Evolutionary conservation across 23 red algal genomes (phyloP).

Genomic region (Cyanidium caldarium): DNA sequence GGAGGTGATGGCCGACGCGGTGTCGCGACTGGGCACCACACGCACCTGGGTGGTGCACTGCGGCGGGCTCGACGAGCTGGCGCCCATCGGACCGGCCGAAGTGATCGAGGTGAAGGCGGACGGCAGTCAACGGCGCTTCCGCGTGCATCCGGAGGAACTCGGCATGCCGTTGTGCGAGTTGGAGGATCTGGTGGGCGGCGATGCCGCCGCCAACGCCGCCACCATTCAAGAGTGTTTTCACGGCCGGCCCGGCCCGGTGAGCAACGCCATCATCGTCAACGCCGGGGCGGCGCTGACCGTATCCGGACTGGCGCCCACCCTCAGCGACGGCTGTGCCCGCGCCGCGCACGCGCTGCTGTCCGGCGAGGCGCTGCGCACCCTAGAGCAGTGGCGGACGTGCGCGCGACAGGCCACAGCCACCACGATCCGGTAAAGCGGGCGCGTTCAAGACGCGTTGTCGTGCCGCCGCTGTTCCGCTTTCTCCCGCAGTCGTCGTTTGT

Average conservation of each 20-base stretch:
- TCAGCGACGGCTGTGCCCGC: slow-evolving; percentile 21
- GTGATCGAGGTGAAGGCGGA: slow-evolving; percentile 50
- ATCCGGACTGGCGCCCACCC: slow-evolving; percentile 42
- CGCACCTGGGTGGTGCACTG: slow-evolving; percentile 63
- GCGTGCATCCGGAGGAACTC: slow-evolving; percentile 30
- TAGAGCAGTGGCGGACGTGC: slow-evolving; percentile 31
- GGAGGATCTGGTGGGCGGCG: slow-evolving; percentile 51
- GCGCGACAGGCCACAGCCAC: neutral
- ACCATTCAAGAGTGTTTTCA: slow-evolving; percentile 28
- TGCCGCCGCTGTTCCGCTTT: neutral
- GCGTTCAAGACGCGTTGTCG: too few species aligned
- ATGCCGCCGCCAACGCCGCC: slow-evolving; percentile 40
- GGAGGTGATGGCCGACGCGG: slow-evolving; percentile 55
- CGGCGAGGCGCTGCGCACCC: slow-evolving; percentile 20
- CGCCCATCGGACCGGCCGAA: slow-evolving; percentile 40
- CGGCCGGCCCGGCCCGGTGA: slow-evolving; percentile 44
- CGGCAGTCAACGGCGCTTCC: slow-evolving; percentile 8
- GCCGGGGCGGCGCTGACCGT: slow-evolving; percentile 66
- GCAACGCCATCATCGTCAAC: slow-evolving; percentile 74
- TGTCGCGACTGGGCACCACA: slow-evolving; percentile 35
- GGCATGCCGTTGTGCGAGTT: slow-evolving; percentile 48
- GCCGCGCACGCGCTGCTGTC: slow-evolving; percentile 19
- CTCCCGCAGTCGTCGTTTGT: neutral
- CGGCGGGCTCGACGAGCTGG: slow-evolving; percentile 75
- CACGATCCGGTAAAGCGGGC: neutral